Evolutionary conservation across 257 asterid species (phyloP), one percentile per base, ranked within the genome.

Genomic region (Ilex aquifolium): DNA sequence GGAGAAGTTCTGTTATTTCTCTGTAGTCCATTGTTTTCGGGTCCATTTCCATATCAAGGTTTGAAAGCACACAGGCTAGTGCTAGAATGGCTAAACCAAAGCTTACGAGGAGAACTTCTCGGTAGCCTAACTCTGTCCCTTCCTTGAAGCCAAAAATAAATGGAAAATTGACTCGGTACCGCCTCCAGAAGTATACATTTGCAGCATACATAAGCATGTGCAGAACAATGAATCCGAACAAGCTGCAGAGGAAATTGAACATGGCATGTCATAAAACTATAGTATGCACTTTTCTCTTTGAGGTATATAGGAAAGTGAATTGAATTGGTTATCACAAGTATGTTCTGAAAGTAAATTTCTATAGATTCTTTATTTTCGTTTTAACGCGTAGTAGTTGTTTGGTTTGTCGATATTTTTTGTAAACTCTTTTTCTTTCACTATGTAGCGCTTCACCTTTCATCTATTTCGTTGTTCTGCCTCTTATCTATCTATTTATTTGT

Each of bases 21-120:
- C 76, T 72, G 32, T 78, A 75, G 29, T 79, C 85, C 27, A 42
- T 36, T 16, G 82, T 81, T 48, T 66, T 51, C 12, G 90, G 80
- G 66, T 84, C 82, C 83, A 84, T 84, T 67, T 79, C 80, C 83
- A 84, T 84, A 21, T 84, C 83, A 10, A 84, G 65, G 62, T 84
- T 82, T 15, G 85, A 82, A 32, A 81, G 79, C 1, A 77, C 79
- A 72, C 83, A 60, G 5, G 85, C 76, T 36, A 79, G 67, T 53
- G 82, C 85, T 4, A 81, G 70, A 59, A 75, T 80, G 27, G 80
- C 53, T 57, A 84, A 62, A 70, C 76, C 57, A 31, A 68, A 78
- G 67, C 68, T 65, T 15, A 79, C 17, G 0, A 84, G 74, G 36
- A 84, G 30, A 70, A 84, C 76, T 61, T 83, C 83, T 61, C 63